phyloP scores from a whole-genome alignment of 192 early-diverging fungal genomes.

The Anaeromyces robustus region DNA sequence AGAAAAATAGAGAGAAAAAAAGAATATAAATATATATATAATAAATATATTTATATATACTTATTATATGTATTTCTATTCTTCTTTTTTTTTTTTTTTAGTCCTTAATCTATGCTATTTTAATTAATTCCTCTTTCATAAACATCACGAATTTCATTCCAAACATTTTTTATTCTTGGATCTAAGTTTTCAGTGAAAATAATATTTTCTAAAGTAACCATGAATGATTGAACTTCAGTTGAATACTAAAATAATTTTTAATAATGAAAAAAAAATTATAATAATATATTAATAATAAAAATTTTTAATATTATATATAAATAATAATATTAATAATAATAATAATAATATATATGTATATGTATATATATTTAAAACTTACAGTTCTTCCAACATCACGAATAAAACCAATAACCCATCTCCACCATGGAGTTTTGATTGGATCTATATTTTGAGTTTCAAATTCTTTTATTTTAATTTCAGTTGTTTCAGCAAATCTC shows the following conservation, averaged over 20 bases:
- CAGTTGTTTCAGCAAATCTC: not conserved
- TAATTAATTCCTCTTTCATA: constrained; percentile 2
- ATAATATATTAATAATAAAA: not conserved
- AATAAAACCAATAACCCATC: constrained; percentile 48
- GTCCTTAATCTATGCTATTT: not conserved
- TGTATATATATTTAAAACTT: too few relatives aligned
- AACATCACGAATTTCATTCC: constrained; percentile 17
- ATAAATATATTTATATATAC: too few relatives aligned
- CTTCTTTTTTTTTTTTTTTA: too few relatives aligned
- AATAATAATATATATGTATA: too few relatives aligned
- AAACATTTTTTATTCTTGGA: constrained; percentile 20
- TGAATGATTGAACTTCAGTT: constrained; percentile 27
- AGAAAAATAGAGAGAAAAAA: too few relatives aligned
- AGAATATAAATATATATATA: too few relatives aligned
- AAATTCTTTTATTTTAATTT: not conserved
- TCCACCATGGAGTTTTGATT: constrained; percentile 14
- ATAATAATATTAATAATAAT: not conserved
- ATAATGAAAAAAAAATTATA: constrained; percentile 3
- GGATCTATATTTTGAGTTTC: constrained; percentile 3
- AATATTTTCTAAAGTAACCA: constrained; percentile 38
- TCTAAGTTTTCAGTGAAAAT: constrained; percentile 31
- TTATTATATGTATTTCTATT: too few relatives aligned
- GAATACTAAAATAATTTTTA: constrained; percentile 20
- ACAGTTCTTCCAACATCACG: constrained; percentile 47
- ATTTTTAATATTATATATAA: too few relatives aligned